A percentile compares a stretch with the other conserved stretches of the same genome.
phyloP scores from a whole-genome alignment of 192 early-diverging fungal genomes.

The Entrophospora sp. region DNA sequence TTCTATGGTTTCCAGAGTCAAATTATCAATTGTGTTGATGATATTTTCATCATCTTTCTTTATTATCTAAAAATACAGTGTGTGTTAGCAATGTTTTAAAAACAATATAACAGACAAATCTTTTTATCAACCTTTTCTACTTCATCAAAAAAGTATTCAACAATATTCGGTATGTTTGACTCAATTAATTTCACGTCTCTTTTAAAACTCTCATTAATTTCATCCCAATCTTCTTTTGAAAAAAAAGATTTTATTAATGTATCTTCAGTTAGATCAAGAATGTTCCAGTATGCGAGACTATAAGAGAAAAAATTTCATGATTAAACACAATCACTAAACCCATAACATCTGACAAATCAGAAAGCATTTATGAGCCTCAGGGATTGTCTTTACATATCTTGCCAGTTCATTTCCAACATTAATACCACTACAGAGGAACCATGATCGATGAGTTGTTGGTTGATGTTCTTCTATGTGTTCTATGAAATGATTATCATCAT shows the following conservation, averaged over 20 bases:
- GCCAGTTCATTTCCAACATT: slow-evolving; percentile 16
- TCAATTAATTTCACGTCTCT: slow-evolving; percentile 13
- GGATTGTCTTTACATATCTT: slow-evolving; percentile 21
- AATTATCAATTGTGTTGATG: slow-evolving; percentile 18
- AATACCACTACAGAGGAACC: slow-evolving; percentile 15
- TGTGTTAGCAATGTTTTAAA: slow-evolving; percentile 19
- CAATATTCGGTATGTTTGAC: slow-evolving; percentile 8
- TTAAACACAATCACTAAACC: slow-evolving; percentile 11
- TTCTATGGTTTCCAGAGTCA: slow-evolving; percentile 19
- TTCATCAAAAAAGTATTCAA: slow-evolving; percentile 23
- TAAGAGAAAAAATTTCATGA: neutral
- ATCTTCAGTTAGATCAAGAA: slow-evolving; percentile 18
- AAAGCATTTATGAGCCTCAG: slow-evolving; percentile 25
- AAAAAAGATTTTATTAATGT: slow-evolving; percentile 17
- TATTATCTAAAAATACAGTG: slow-evolving; percentile 15
- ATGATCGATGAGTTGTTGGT: slow-evolving; percentile 1
- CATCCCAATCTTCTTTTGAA: slow-evolving; percentile 9
- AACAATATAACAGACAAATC: slow-evolving; percentile 11
- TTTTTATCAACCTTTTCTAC: slow-evolving; percentile 21
- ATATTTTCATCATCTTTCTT: slow-evolving; percentile 17
- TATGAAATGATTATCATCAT: slow-evolving; percentile 3
- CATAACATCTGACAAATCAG: neutral
- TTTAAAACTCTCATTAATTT: slow-evolving; percentile 9
- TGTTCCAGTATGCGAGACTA: slow-evolving; percentile 17
- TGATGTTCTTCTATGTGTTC: slow-evolving; percentile 12